A percentile compares a stretch with the other conserved stretches of the same genome.
phyloP scores from a whole-genome alignment of 1,284 basidiomycete species.

The Cryptococcus sp. region DNA sequence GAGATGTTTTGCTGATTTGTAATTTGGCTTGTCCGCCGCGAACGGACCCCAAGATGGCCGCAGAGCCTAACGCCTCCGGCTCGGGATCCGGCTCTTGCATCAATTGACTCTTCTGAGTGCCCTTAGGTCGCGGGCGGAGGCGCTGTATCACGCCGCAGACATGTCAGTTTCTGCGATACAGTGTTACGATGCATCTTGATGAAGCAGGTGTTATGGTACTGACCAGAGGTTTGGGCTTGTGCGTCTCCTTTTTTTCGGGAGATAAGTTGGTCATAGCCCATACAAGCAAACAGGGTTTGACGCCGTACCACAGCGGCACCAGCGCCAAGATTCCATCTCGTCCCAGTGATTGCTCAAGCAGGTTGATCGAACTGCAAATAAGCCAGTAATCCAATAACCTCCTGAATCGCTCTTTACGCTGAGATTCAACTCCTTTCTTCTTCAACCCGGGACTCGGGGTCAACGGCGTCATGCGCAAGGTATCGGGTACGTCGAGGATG shows the following conservation, averaged over 20 bases:
- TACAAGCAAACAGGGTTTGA: constrained; percentile 7
- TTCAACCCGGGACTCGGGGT: neutral
- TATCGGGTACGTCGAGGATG: neutral
- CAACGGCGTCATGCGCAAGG: neutral
- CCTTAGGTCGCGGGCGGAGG: too few relatives aligned
- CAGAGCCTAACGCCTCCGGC: too few relatives aligned
- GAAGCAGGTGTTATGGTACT: neutral
- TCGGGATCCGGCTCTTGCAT: too few relatives aligned
- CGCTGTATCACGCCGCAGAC: too few relatives aligned
- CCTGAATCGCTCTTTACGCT: constrained; percentile 3
- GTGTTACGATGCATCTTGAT: too few relatives aligned
- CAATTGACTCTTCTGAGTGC: too few relatives aligned
- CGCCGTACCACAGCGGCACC: constrained; percentile 14
- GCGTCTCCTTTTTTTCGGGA: neutral
- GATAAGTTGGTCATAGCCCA: constrained; percentile 8
- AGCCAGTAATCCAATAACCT: constrained; percentile 19
- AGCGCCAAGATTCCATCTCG: constrained; percentile 4
- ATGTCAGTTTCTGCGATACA: too few relatives aligned
- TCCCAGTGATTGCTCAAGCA: constrained; percentile 5
- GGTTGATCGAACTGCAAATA: constrained; percentile 5
- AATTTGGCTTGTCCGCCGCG: neutral
- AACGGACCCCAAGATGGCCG: too few relatives aligned
- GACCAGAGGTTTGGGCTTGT: constrained; percentile 15
- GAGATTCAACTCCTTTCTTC: constrained; percentile 5
- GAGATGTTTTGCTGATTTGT: neutral